Evolutionary conservation across 2,329 filamentous ascomycete genomes (phyloP), one percentile per base, ranked within the genome.

Genomic region (Diaporthe amygdali): DNA sequence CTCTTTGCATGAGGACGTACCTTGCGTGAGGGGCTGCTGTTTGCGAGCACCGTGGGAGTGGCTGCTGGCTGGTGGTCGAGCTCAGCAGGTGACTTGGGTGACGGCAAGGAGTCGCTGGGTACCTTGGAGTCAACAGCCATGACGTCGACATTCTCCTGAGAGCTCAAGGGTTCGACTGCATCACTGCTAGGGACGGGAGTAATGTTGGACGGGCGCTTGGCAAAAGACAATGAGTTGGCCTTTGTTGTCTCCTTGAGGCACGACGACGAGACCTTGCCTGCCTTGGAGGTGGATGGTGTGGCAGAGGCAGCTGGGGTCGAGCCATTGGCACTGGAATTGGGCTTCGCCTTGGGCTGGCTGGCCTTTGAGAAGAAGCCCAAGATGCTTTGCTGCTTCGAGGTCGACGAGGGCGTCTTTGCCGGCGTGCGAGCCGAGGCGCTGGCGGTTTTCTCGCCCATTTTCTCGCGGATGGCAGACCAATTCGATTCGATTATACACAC

Each of bases 121-220:
- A 88, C 87, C 81, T 88, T 86, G 73, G 77, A 74, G 51, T 80
- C 81, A 12, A 69, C 22, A 71, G 82, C 82, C 74, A 82, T 76
- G 52, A 79, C 79, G 69, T 84, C 84, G 69, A 89, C 85, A 73
- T 92, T 91, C 76, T 93, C 90, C 74, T 93, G 90, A 0, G 92
- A 92, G 80, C 91, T 93, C 0, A 87, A 86, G 27, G 90, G 90
- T 67, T 92, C 90, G 32, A 90, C 80, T 44, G 88, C 88, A 81
- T 97, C 94, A 81, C 94, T 97, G 81, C 94, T 97, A 6, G 94
- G 92, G 7, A 92, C 88, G 5, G 94, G 94, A 0, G 94, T 95
- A 71, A 92, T 83, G 71, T 85, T 86, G 46, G 83, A 71, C 76
- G 82, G 71, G 76, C 82, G 76, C 77, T 85, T 76, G 75, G 80